Conservation (phyloP, 208 protist species). For the Leishmania tarentolae region DNA sequence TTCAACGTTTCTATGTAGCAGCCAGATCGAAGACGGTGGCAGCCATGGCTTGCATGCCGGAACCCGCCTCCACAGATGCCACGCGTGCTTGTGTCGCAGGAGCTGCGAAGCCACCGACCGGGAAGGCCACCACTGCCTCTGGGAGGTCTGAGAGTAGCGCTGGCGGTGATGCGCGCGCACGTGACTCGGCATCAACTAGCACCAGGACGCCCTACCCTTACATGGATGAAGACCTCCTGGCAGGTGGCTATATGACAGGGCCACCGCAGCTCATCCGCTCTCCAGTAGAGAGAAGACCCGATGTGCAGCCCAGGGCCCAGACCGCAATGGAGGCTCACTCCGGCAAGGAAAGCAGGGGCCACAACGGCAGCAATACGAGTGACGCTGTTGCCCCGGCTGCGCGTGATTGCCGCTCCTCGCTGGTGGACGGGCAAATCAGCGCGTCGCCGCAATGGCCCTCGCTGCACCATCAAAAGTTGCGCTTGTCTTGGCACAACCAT, state of each 20-base stretch:
- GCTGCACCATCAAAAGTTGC: slow-evolving; percentile 17
- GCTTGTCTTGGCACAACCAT: slow-evolving; percentile 16
- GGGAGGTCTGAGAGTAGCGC: background rate
- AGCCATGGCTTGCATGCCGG: background rate
- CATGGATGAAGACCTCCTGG: slow-evolving; percentile 31
- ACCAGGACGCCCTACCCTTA: slow-evolving; percentile 9
- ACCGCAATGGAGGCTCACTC: background rate
- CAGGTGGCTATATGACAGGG: slow-evolving; percentile 29
- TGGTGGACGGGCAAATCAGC: slow-evolving; percentile 7
- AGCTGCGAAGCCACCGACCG: background rate
- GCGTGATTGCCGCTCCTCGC: slow-evolving; percentile 11
- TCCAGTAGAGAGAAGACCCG: background rate
- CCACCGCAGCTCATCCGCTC: slow-evolving; percentile 10
- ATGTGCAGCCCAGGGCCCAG: background rate
- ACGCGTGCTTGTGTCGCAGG: background rate
- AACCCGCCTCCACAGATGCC: background rate
- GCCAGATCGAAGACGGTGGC: background rate
- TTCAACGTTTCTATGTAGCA: background rate
- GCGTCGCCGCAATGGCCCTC: background rate
- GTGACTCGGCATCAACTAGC: background rate
- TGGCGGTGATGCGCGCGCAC: background rate
- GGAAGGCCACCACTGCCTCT: background rate
- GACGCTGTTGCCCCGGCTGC: background rate
- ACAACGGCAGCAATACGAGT: background rate
- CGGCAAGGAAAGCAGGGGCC: background rate